Base-by-base conservation (phyloP, 257 asterid species). In the Fraxinus pennsylvanica region DNA sequence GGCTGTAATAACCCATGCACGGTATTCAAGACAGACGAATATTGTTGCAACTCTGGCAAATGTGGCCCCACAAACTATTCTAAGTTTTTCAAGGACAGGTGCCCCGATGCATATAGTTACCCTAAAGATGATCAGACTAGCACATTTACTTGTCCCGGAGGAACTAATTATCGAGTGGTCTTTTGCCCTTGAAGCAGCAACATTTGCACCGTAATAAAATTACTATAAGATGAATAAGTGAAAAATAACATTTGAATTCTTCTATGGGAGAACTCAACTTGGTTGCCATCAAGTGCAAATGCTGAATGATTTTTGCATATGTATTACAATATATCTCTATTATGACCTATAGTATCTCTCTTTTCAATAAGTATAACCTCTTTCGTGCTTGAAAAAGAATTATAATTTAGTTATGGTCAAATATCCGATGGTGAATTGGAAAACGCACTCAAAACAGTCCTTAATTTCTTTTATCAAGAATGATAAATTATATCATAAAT, bases 1-100 rank as follows among this genome's bases (percentile, higher is more conserved):
- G 81, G 83, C 9, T 82, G 81, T 29, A 33, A 82, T 45, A 82
- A 71, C 7, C 78, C 83, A 4, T 82, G 85, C 32, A 78, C 81
- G 0, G 22, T 71, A 15, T 82, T 70, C 22, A 36, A 65, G 41
- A 75, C 75, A 1, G 78, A 82, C 63, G 9, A 78, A 0, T 78
- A 74, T 12, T 82, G 85, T 13, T 82, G 85, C 54, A 78, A 63
- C 13, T 75, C 77, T 0, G 83, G 61, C 0, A 74, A 3, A 5
- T 82, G 85, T 74, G 17, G 29, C 0, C 75, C 83, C 0, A 74
- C 78, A 0, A 9, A 21, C 1, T 14, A 12, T 29, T 68, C 72
- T 32, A 68, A 27, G 43, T 68, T 30, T 68, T 68, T 68, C 3
- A 79, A 79, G 68, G 33, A 59, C 0, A 52, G 32, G 66, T 83